Conservation (phyloP, 306 rosid genomes). For the Sesbania bispinosa region DNA sequence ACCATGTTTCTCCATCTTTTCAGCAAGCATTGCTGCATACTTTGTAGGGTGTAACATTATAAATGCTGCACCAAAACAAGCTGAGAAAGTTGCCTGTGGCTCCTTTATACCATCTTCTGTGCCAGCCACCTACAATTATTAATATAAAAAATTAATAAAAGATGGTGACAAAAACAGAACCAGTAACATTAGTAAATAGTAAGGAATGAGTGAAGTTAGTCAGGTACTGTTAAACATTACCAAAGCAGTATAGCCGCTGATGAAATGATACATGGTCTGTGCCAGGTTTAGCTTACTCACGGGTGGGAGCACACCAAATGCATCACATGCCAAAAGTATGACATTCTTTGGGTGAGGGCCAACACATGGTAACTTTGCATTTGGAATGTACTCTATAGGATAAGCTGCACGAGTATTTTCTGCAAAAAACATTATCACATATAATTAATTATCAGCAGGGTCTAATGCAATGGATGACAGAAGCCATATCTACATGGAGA, state of each 20-base stretch:
- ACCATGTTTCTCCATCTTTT: conserved; percentile 85
- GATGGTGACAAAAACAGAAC: not conserved
- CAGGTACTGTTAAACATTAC: conserved; percentile 45
- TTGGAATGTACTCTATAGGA: conserved; percentile 93
- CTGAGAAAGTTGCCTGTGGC: conserved; percentile 97
- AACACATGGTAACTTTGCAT: conserved; percentile 84
- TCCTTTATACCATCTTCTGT: conserved; percentile 92
- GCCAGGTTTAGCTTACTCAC: conserved; percentile 83
- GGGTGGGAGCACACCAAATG: conserved; percentile 93
- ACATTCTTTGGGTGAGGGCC: conserved; percentile 91
- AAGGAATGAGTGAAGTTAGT: too few species aligned
- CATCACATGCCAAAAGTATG: conserved; percentile 88
- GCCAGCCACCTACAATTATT: conserved; percentile 71
- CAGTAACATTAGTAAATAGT: not conserved
- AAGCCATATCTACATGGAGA: not conserved
- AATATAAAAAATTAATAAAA: not conserved
- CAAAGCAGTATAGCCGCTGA: conserved; percentile 94
- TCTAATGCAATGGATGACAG: not conserved
- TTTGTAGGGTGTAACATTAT: conserved; percentile 90
- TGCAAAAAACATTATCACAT: conserved; percentile 27
- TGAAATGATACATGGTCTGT: conserved; percentile 95
- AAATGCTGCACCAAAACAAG: conserved; percentile 94
- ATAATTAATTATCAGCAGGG: not conserved
- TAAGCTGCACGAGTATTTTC: conserved; percentile 92
- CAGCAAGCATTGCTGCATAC: conserved; percentile 90